Evolutionary conservation across 768 basidiomycete genomes (phyloP).

Genomic region (Tulasnella sp.): DNA sequence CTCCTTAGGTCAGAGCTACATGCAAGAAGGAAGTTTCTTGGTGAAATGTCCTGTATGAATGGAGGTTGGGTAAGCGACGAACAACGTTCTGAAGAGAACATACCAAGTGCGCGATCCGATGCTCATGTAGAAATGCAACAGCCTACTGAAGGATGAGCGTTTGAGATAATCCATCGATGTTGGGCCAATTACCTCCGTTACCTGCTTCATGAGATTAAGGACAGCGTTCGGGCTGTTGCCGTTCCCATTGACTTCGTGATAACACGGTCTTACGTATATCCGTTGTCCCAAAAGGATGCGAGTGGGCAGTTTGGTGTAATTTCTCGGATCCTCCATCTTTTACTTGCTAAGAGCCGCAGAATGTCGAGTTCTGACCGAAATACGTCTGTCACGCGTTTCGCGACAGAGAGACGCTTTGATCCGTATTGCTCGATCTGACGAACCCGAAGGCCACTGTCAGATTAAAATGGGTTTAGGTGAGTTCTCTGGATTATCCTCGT

Average conservation of each 20-base stretch:
- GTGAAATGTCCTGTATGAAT: neutral
- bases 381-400: neutral
- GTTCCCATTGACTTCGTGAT: neutral
- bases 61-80: no score
- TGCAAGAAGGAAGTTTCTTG: neutral
- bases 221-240: neutral
- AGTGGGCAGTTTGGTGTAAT: neutral
- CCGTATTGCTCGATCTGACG: neutral
- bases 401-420: neutral
- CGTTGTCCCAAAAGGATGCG: neutral
- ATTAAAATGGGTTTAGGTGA: neutral
- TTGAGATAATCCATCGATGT: neutral
- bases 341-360: neutral
- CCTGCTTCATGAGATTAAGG: neutral
- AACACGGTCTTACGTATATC: neutral
- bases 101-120: neutral
- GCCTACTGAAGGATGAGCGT: neutral
- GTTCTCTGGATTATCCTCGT: neutral
- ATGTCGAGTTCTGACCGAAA: neutral
- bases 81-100: no score
- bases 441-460: slow-evolving; percentile 2
- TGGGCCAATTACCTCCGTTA: neutral
- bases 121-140: neutral
- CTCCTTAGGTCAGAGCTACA: no score
- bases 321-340: neutral